Evolutionary conservation across 768 basidiomycete species (phyloP).

Genomic region (Solioccasus polychromus): DNA sequence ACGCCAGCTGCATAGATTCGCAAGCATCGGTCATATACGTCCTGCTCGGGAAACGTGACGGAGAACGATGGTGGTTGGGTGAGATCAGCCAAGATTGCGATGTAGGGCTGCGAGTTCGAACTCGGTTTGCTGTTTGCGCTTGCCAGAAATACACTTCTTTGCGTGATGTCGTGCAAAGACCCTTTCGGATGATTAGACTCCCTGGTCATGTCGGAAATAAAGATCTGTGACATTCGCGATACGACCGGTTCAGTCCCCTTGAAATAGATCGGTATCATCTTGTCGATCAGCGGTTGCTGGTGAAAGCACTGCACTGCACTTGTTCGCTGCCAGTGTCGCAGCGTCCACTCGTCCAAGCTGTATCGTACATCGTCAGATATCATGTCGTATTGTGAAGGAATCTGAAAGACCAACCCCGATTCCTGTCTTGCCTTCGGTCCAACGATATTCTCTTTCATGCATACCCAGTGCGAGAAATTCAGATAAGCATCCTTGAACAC

Average conservation of each 20-base stretch:
- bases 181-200: background rate
- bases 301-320: constrained; percentile 10
- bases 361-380: background rate
- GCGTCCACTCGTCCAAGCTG: constrained; percentile 5
- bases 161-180: background rate
- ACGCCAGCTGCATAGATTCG: background rate
- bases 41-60: background rate
- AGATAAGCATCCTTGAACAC: background rate
- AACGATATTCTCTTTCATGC: background rate
- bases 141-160: background rate
- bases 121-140: too few relatives aligned
- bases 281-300: constrained; percentile 8
- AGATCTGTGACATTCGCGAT: constrained; percentile 3
- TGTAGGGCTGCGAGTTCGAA: background rate
- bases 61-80: background rate
- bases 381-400: background rate
- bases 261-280: constrained; percentile 11
- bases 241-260: background rate
- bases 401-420: background rate
- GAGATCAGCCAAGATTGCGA: background rate
- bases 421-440: background rate
- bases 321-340: constrained; percentile 11
- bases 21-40: background rate
- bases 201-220: constrained; percentile 4
- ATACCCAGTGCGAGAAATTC: background rate